Evolutionary conservation across 139 green algal species (phyloP), one percentile per base, ranked within the genome.

Genomic region (Klebsormidium nitens): DNA sequence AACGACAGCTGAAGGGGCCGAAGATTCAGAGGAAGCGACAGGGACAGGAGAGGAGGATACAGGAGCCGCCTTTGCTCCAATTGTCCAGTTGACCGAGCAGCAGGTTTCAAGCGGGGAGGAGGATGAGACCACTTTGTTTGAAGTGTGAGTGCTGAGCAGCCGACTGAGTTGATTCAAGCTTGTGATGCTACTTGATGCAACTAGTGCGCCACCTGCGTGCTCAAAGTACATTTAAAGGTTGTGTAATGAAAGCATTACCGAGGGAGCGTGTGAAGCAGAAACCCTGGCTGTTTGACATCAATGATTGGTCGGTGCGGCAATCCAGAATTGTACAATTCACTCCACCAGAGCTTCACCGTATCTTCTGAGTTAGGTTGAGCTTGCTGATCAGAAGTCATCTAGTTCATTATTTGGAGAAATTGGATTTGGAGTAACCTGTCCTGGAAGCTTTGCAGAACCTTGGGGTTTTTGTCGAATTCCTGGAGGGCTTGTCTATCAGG

Each of bases 71-170:
- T 52, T 80, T 31, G 72, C 72, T 28, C 72, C 72, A 26, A 61
- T 80, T 42, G 93, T 98, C 44, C 89, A 98, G 84, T 85, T 99
- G 34, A 87, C 95, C 26, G 92, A 97, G 80, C 92, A 97, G 5
- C 88, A 95, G 69, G 65, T 74, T 26, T 90, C 88, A 0, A 95
- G 91, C 2, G 94, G 95, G 8, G 95, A 99, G 75, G 95, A 98
- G 81, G 83, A 93, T 1, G 95, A 99, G 82, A 82, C 89, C 0
- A 47, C 77, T 1, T 58, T 96, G 17, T 80, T 95, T 11, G 91
- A 99, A 42, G 74, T 91, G 91, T 96, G 67, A 85, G 91, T 36
- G 32, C 46, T 23, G 23, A 55, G 84, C 11, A 55, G 55, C 73
- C 36, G 14, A 19, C 32, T 26, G 55, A 23, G 55, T 29, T 69